phyloP scores from a whole-genome alignment of 2,329 filamentous ascomycete genomes.

The Colletotrichum caudatum region DNA sequence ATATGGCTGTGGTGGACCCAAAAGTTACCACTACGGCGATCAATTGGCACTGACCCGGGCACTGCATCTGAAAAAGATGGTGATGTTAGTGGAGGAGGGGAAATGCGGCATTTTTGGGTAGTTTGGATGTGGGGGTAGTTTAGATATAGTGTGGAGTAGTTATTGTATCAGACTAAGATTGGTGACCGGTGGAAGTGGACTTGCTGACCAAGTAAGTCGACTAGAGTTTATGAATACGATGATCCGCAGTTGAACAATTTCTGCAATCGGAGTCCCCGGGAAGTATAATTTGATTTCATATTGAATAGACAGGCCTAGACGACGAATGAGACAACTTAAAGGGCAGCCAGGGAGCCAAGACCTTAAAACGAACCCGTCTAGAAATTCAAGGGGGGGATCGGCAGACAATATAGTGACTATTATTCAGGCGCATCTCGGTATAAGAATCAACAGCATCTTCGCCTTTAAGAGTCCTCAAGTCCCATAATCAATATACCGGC shows the following conservation, averaged over 20 bases:
- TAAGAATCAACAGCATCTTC: constrained; percentile 8
- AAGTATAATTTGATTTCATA: not conserved
- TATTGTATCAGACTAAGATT: too few relatives aligned
- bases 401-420: not conserved
- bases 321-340: too few relatives aligned
- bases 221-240: constrained; percentile 15
- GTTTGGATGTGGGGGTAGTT: too few relatives aligned
- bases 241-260: constrained; percentile 24
- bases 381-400: constrained; percentile 1
- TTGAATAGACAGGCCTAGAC: not conserved
- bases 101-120: too few relatives aligned
- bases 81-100: too few relatives aligned
- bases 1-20: too few relatives aligned
- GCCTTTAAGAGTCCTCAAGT: rapidly evolving
- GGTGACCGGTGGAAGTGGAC: constrained; percentile 16
- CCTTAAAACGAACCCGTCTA: not conserved
- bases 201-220: not conserved
- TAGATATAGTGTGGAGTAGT: too few relatives aligned
- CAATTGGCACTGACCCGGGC: not conserved
- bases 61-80: too few relatives aligned
- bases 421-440: not conserved
- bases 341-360: not conserved
- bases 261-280: constrained; percentile 24
- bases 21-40: too few relatives aligned
- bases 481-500: not conserved